Base-by-base conservation (phyloP, 371 early-diverging fungal species). In the Cokeromyces recurvatus region DNA sequence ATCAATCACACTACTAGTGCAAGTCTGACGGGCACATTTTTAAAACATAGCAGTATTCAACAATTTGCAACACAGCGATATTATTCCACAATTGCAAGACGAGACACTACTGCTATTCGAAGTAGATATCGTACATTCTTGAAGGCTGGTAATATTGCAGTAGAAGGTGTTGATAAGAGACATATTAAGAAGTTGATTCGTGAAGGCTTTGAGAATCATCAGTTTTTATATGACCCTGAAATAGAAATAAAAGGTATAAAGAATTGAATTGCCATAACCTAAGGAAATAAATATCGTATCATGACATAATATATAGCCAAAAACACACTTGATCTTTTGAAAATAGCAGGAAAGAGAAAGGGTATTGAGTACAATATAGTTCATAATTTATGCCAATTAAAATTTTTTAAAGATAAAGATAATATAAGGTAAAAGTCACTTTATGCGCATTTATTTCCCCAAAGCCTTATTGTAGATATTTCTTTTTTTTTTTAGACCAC, bases 1-100 rank as follows among this genome's bases (percentile, higher is more conserved):
- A 55, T 71, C 11, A 38, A 35, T 8, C 52, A 54, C 21, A 57
- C 66, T 1, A 60, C 69, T 12, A 66, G 72, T 38, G 69, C 66
- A 16, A 64, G 65, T 48, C 51, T 71, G 31, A 57, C 64, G 1
- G 72, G 64, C 8, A 21, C 24, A 11, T 53, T 51, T 6, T 9
- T 58, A 14, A 46, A 43, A 0, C 31, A 6, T 14, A 59, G 56
- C 29, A 43, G 62, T 15, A 62, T 62, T 17, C 38, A 44, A 19
- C 38, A 57, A 3, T 63, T 58, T 25, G 32, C 56, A 9, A 37
- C 43, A 24, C 32, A 34, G 32, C 21, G 43, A 36, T 16, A 27
- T 8, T 43, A 50, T 36, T 25, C 37, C 42, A 41, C 50, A 35
- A 12, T 11, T 11, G 29, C 29, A 8, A 29, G 29, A 5, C 5